Base-by-base conservation (phyloP, 2,329 filamentous ascomycete genomes). In the Sclerotinia spermophila region DNA sequence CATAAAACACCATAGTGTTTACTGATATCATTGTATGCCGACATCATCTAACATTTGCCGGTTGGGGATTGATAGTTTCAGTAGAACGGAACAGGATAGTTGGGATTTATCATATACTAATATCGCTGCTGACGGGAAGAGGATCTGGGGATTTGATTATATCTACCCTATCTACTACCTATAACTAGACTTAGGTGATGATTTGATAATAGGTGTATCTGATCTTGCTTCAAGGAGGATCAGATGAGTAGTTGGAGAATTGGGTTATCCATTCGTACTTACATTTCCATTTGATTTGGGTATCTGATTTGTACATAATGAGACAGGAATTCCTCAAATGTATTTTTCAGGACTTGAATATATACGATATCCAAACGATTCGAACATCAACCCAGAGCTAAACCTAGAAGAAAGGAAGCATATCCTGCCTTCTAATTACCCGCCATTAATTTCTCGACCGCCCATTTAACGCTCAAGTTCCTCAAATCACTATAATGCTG, bases 391-490 rank as follows among this genome's bases (percentile, higher is more conserved):
- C 2, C 17, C 7, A 30, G 38, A 30, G 2, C n/a, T 55, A 55
- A 17, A 55, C 6, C 48, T 51, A 51, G 48, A 51, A 11, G 48
- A 53, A 27, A 17, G 15, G 38, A 45, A 30, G 8, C 17, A 45
- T 21, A n/a, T 11, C 8, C n/a, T n/a, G 17, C 3, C 8, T 11
- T 38, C 75, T 76, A 78, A 74, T 78, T 77, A 70, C 75, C 78
- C 75, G 75, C 77, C 74, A 91, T 78, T 61, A 91, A 81, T 80
- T 90, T 90, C 79, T 90, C 86, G 8, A 91, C 88, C 1, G 88
- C 89, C 89, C 89, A 91, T 75, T 86, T 87, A 60, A 90, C 89
- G n/a, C 87, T 89, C 76, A 91, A 87, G 79, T 89, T 90, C 72
- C 89, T 85, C 72, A 91, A 82, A 77, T 91, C 89, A 55, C 86